Conservation (phyloP, 257 asterid genomes). For the Salvia splendens region DNA sequence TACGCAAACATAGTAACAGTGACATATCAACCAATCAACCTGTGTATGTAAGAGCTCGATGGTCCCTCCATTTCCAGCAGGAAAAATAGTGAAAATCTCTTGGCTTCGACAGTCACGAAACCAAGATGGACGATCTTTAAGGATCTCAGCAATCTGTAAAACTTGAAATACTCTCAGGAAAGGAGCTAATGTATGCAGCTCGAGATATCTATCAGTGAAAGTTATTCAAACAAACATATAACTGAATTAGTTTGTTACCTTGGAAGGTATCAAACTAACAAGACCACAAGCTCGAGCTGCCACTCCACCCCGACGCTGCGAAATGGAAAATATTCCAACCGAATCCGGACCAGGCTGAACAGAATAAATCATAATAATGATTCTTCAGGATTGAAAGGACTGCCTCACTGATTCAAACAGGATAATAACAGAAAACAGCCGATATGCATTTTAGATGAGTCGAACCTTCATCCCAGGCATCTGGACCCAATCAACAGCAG, state of each 20-base stretch:
- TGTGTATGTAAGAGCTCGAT: slow-evolving; percentile 84
- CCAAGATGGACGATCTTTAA: slow-evolving; percentile 94
- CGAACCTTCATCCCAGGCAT: slow-evolving; percentile 99
- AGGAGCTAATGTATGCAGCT: too few species aligned
- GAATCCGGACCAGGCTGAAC: slow-evolving; percentile 99
- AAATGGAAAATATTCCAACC: slow-evolving; percentile 98
- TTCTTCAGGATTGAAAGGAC: neutral
- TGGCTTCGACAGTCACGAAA: slow-evolving; percentile 93
- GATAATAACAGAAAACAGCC: neutral
- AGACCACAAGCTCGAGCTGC: slow-evolving; percentile 99
- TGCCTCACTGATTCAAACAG: too few species aligned
- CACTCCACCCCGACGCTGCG: slow-evolving; percentile 89
- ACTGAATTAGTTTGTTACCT: slow-evolving; percentile 45
- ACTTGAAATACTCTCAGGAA: neutral
- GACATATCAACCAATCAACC: slow-evolving; percentile 40
- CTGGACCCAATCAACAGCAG: slow-evolving; percentile 99
- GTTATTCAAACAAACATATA: neutral
- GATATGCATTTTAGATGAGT: neutral
- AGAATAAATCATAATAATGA: slow-evolving; percentile 7
- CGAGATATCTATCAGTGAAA: too few species aligned
- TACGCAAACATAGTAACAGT: neutral
- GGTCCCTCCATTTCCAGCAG: slow-evolving; percentile 94
- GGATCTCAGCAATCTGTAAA: slow-evolving; percentile 89
- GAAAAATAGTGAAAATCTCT: slow-evolving; percentile 83
- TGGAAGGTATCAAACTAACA: slow-evolving; percentile 88